These are phyloP conservation scores for Phytophthora chlamydospora DNA, from an alignment of 352 stramenopile genomes.

Conservation along the genomic window DNA sequence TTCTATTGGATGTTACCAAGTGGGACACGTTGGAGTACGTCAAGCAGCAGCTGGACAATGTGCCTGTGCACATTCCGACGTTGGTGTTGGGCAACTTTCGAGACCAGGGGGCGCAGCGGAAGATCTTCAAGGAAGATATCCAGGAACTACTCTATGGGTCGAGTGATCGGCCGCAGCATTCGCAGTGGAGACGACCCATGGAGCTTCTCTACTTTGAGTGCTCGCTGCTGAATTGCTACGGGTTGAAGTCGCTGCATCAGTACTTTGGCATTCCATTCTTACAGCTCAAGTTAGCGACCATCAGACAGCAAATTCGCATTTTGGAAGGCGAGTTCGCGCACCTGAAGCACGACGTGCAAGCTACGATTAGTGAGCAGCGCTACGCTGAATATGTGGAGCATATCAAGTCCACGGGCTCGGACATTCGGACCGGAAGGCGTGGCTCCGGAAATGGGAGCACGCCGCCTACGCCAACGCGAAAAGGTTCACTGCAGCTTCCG, in stretches of 20 bases:
- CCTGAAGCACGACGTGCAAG: conserved; percentile 77
- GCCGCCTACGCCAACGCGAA: conserved; percentile 17
- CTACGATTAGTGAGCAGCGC: conserved; percentile 72
- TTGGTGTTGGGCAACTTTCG: conserved; percentile 86
- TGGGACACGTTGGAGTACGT: conserved; percentile 87
- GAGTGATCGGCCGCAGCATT: conserved; percentile 38
- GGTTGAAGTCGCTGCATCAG: conserved; percentile 81
- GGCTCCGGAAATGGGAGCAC: conserved; percentile 15
- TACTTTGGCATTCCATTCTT: conserved; percentile 89
- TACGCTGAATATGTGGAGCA: conserved; percentile 80
- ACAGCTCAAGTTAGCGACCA: conserved; percentile 78
- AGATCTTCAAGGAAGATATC: conserved; percentile 90
- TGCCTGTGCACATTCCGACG: conserved; percentile 80
- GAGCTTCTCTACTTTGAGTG: conserved; percentile 89
- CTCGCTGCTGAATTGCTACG: conserved; percentile 85
- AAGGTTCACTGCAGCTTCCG: conserved; percentile 18
- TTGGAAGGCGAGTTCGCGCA: conserved; percentile 71
- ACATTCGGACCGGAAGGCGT: conserved; percentile 78
- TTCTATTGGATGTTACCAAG: conserved; percentile 87
- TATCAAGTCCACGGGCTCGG: conserved; percentile 67
- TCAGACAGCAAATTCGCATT: conserved; percentile 79
- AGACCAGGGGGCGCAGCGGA: conserved; percentile 63
- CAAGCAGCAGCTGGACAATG: conserved; percentile 64
- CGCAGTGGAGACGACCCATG: conserved; percentile 48
- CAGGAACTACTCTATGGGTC: conserved; percentile 71